Base-by-base conservation (phyloP, 2,329 filamentous ascomycete species). In the Cytospora leucostoma region DNA sequence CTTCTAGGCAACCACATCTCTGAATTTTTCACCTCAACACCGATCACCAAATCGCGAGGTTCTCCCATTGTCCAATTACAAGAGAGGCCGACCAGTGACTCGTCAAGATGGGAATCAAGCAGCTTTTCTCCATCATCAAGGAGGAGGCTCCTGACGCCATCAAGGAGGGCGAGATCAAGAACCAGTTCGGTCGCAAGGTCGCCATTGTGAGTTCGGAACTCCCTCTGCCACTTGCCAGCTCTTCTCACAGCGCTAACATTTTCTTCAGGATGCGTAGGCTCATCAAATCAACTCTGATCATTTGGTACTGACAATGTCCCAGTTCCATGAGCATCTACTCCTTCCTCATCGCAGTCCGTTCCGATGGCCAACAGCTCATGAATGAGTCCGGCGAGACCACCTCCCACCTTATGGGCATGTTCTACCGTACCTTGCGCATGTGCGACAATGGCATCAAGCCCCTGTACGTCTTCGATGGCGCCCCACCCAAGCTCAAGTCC, bases 391-490 rank as follows among this genome's bases (percentile, higher is more conserved):
- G 95, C 72, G 93, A 98, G 77, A 99, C 95, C 2, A 99, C 95
- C 0, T 99, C 95, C 19, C 95, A 99, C 76, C 81, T 99, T 17
- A 98, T 99, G 93, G 95, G 95, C 73, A 94, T 99, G 88, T 99
- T 99, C 82, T 99, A 99, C 82, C 93, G 95, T 71, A 99, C 95
- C 2, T 84, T 99, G 7, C 93, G 95, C 71, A 98, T 99, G 80
- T 92, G 98, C 72, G 95, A 99, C 78, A 98, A 97, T 71, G 95
- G 95, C 63, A 98, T 99, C 80, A 99, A 99, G 75, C 95, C 95
- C 1, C 85, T 99, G 69, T 99, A 97, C 76, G 94, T 99, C 63
- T 99, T 99, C 75, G 95, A 99, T 71, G 95, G 95, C 64, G 93
- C 93, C 11, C 95, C 95, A 19, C 95, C 95, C 0, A 98, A 97